A percentile compares a stretch with the other conserved stretches of the same genome.
These are phyloP conservation scores for Garcia nutans DNA, from an alignment of 345 rosid genomes.

Conservation along the genomic window DNA sequence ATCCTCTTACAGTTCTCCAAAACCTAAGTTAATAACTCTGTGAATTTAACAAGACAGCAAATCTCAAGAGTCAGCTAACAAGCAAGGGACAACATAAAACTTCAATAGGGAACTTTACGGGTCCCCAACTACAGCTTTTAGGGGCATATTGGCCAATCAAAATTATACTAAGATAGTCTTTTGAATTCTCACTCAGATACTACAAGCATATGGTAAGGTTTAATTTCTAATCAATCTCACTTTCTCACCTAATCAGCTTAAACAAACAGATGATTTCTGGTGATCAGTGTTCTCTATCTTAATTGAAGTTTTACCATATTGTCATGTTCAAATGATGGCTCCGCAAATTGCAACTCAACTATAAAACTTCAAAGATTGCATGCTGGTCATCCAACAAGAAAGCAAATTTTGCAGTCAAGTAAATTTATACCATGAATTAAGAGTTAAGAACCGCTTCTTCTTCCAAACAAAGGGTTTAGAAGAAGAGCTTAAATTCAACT, in stretches of 20 bases:
- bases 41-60: conserved; percentile 1
- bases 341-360: not conserved
- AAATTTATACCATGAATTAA: not conserved
- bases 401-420: not conserved
- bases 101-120: not conserved
- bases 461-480: not conserved
- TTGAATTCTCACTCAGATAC: not conserved
- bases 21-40: not conserved
- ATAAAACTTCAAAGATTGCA: not conserved
- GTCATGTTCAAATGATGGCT: not conserved
- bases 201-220: not conserved
- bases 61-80: not conserved
- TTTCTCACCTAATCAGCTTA: not conserved
- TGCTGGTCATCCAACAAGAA: not conserved
- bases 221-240: not conserved
- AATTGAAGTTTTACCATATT: not conserved
- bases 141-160: not conserved
- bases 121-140: not conserved
- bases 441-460: not conserved
- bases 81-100: not conserved
- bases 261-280: not conserved
- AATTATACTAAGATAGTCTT: not conserved
- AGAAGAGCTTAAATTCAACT: not conserved
- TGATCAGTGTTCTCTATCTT: not conserved
- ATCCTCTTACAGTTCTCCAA: not conserved